phyloP scores from a whole-genome alignment of 2,329 filamentous ascomycete species.

The Cladosporium cucumerinum region DNA sequence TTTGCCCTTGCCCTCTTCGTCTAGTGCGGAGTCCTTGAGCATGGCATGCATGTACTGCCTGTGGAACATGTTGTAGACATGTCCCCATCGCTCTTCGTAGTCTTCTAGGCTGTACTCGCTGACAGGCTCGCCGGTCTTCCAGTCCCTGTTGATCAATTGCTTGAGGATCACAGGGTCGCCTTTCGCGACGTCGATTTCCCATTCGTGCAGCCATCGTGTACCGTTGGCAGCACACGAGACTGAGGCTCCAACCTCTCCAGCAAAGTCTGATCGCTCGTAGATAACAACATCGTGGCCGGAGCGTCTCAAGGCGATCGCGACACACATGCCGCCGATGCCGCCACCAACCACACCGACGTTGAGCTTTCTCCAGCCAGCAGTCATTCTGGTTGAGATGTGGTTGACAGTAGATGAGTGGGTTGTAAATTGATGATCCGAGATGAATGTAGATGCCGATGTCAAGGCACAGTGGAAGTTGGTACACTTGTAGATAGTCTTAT shows the following conservation, averaged over 20 bases:
- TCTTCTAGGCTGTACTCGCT: constrained; percentile 63
- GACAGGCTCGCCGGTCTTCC: constrained; percentile 64
- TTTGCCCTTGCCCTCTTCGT: constrained; percentile 49
- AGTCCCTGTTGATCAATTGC: constrained; percentile 67
- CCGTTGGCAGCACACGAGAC: constrained; percentile 68
- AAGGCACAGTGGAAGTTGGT: not conserved
- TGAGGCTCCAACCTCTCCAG: constrained; percentile 65
- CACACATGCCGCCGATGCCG: constrained; percentile 53
- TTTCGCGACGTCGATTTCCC: constrained; percentile 61
- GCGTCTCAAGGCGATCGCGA: constrained; percentile 51
- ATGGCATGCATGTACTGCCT: constrained; percentile 66
- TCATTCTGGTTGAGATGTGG: constrained; percentile 1
- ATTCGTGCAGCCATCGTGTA: constrained; percentile 66
- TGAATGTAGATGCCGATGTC: not conserved
- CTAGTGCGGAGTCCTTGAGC: constrained; percentile 59
- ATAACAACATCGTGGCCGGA: constrained; percentile 57
- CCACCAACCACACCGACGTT: constrained; percentile 46
- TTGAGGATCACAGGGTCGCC: constrained; percentile 63
- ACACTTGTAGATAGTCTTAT: not conserved
- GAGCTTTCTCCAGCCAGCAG: constrained; percentile 24
- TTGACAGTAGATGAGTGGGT: not conserved
- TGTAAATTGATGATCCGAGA: not conserved
- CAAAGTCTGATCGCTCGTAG: constrained; percentile 63
- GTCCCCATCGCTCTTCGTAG: constrained; percentile 64
- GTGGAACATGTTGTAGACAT: constrained; percentile 68